Conservation (phyloP, 202 grass and related monocot genomes). For the Eragrostis tef region DNA sequence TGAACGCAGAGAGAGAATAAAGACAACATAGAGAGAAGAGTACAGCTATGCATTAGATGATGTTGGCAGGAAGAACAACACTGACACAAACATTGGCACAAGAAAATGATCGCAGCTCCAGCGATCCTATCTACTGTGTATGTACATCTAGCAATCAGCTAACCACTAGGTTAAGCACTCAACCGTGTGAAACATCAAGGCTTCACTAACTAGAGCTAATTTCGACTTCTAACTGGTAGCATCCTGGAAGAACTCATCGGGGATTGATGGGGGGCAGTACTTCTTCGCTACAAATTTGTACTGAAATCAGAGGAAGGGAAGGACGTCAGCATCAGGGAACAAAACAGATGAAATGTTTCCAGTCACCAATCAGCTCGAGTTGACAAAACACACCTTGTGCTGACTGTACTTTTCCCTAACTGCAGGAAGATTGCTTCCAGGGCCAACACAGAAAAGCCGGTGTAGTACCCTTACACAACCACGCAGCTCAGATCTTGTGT, state of each 20-base stretch:
- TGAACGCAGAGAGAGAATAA: too few relatives aligned
- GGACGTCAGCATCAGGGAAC: constrained; percentile 17
- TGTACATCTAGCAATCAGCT: constrained; percentile 35
- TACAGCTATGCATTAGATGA: constrained; percentile 16
- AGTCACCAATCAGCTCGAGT: constrained; percentile 30
- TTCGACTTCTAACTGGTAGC: constrained; percentile 37
- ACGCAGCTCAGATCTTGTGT: constrained; percentile 53
- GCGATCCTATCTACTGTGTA: constrained; percentile 20
- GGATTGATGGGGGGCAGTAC: constrained; percentile 61
- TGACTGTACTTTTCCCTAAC: constrained; percentile 80
- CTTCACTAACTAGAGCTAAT: constrained; percentile 41
- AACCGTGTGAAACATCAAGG: background rate
- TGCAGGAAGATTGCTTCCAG: constrained; percentile 57
- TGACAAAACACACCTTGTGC: constrained; percentile 61
- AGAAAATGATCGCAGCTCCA: constrained; percentile 24
- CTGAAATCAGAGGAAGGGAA: constrained; percentile 37
- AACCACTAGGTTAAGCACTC: constrained; percentile 4
- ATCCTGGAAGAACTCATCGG: constrained; percentile 60
- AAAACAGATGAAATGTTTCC: constrained; percentile 27
- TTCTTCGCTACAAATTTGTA: constrained; percentile 80
- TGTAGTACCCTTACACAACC: constrained; percentile 62
- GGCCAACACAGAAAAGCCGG: constrained; percentile 49
- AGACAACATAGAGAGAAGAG: constrained; percentile 5
- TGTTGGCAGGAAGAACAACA: constrained; percentile 10
- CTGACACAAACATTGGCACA: constrained; percentile 15